These are phyloP conservation scores for Oidium heveae DNA, from an alignment of 2,329 filamentous ascomycete genomes.

Conservation along the genomic window DNA sequence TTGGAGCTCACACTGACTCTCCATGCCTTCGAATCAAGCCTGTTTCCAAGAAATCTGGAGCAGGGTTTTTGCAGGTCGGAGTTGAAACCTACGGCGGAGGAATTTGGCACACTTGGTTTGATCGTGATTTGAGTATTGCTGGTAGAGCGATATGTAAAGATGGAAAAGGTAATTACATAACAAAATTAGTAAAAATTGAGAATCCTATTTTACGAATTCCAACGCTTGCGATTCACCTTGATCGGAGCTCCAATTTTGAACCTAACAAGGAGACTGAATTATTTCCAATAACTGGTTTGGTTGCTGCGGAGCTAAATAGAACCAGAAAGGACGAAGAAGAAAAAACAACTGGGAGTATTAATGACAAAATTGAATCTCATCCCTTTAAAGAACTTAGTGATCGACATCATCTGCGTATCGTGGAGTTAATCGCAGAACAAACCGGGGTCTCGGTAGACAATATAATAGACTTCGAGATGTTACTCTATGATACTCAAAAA, in stretches of 20 bases:
- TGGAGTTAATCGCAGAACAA: conserved; percentile 64
- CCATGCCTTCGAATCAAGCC: conserved; percentile 83
- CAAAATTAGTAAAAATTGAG: conserved; percentile 74
- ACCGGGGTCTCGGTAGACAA: conserved; percentile 44
- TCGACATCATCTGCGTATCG: conserved; percentile 68
- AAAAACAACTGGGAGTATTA: conserved; percentile 16
- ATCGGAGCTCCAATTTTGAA: conserved; percentile 61
- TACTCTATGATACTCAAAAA: conserved; percentile 92
- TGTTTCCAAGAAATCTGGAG: conserved; percentile 64
- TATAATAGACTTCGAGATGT: conserved; percentile 79
- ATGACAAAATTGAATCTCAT: conserved; percentile 31
- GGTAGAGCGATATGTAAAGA: conserved; percentile 65
- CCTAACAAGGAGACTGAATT: conserved; percentile 96
- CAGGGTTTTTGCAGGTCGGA: conserved; percentile 79
- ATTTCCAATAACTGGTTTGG: conserved; percentile 76
- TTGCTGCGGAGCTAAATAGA: conserved; percentile 69
- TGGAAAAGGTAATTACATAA: conserved; percentile 46
- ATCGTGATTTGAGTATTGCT: conserved; percentile 75
- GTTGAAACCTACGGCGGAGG: conserved; percentile 94
- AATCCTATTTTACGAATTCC: conserved; percentile 79
- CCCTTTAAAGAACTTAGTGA: conserved; percentile 56
- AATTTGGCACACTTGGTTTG: conserved; percentile 97
- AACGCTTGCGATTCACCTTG: conserved; percentile 79
- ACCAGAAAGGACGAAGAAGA: conserved; percentile 25
- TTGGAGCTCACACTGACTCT: conserved; percentile 91